Evolutionary conservation across 2,329 filamentous ascomycete species (phyloP).

Genomic region (Keithomyces neogunnii): DNA sequence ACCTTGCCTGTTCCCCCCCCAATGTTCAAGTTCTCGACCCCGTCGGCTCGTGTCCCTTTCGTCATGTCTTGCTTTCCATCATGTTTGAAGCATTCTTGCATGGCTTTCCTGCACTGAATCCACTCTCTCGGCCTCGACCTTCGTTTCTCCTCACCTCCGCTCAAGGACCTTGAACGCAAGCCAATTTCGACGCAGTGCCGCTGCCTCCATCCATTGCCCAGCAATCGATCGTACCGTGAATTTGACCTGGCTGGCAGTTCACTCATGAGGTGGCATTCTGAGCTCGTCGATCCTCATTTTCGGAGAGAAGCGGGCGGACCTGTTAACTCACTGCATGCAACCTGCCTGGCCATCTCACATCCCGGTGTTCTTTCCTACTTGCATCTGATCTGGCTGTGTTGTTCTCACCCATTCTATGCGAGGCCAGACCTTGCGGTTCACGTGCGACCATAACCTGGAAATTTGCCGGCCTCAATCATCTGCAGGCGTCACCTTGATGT

Average conservation of each 20-base stretch:
- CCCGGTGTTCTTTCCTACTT: too few relatives aligned
- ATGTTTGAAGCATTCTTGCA: neutral
- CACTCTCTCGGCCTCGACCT: neutral
- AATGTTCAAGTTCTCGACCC: neutral
- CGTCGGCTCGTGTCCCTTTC: neutral
- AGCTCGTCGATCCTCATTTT: too few relatives aligned
- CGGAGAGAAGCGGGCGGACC: too few relatives aligned
- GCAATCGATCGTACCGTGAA: too few relatives aligned
- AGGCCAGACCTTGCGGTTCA: neutral
- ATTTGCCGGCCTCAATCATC: neutral
- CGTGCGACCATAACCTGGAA: neutral
- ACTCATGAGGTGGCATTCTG: too few relatives aligned
- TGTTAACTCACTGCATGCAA: too few relatives aligned
- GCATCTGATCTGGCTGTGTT: too few relatives aligned
- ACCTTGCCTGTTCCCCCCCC: slow-evolving; percentile 2
- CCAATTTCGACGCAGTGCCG: neutral
- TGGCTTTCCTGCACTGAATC: neutral
- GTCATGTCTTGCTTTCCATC: slow-evolving; percentile 1
- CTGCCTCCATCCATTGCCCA: too few relatives aligned
- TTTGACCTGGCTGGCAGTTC: too few relatives aligned
- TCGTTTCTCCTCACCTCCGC: slow-evolving; percentile 5
- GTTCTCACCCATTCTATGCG: too few relatives aligned
- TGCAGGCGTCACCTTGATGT: neutral
- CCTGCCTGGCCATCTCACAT: too few relatives aligned
- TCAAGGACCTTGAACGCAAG: too few relatives aligned